These are phyloP conservation scores for Mayamaea pseudoterrestris DNA, from an alignment of 108 stramenopile genomes.

Conservation along the genomic window DNA sequence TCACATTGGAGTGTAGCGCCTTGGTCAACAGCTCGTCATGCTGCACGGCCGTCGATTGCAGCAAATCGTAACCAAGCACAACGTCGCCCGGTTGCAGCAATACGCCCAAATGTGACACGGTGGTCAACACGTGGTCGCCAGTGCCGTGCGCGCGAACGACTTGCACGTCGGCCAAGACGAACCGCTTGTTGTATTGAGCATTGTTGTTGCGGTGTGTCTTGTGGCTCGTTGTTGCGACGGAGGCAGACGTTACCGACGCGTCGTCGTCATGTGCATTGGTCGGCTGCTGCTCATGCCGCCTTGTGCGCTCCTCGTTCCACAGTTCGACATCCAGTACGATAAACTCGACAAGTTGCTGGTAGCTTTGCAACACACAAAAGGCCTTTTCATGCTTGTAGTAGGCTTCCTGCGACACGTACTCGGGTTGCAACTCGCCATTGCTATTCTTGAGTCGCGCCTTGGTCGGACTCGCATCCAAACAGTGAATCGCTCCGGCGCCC, in stretches of 20 bases:
- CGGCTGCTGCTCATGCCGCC: constrained; percentile 12
- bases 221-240: constrained; percentile 19
- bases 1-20: constrained; percentile 29
- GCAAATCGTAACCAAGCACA: constrained; percentile 92
- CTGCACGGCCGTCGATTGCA: constrained; percentile 19
- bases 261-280: constrained; percentile 11
- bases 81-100: constrained; percentile 86
- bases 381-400: constrained; percentile 71
- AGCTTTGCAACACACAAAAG: constrained; percentile 48
- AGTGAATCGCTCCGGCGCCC: constrained; percentile 39
- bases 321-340: constrained; percentile 90
- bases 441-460: neutral
- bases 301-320: constrained; percentile 14
- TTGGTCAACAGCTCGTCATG: constrained; percentile 37
- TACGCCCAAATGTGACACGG: constrained; percentile 90
- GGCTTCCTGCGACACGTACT: constrained; percentile 23
- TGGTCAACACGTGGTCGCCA: constrained; percentile 76
- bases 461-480: constrained; percentile 63
- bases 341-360: constrained; percentile 63
- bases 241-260: constrained; percentile 15
- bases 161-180: constrained; percentile 86
- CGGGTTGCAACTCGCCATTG: constrained; percentile 29
- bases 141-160: constrained; percentile 86
- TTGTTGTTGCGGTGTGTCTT: too few relatives aligned
- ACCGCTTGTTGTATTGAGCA: constrained; percentile 5